Evolutionary conservation across 352 stramenopile species (phyloP).

Genomic region (Globisporangium middletonii): DNA sequence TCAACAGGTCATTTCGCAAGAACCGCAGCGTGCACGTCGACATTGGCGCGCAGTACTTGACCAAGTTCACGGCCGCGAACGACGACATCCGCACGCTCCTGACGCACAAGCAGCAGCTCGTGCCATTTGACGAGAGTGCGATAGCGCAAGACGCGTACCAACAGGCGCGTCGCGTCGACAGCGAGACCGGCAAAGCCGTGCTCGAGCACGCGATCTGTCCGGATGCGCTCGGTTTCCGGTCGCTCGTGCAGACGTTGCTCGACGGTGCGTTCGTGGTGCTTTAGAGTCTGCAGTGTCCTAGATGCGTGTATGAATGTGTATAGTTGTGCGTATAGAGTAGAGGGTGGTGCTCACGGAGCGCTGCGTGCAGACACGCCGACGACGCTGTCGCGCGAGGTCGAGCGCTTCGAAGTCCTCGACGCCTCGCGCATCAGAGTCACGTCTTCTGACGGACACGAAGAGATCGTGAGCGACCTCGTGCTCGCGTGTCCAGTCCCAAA

Average conservation of each 20-base stretch:
- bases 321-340: not conserved
- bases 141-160: constrained; percentile 47
- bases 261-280: constrained; percentile 14
- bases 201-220: constrained; percentile 36
- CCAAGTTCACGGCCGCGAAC: constrained; percentile 35
- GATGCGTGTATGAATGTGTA: too few species aligned
- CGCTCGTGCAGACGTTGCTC: constrained; percentile 48
- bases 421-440: constrained; percentile 39
- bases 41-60: constrained; percentile 69
- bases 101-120: constrained; percentile 22
- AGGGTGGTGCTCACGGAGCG: not conserved
- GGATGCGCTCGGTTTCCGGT: constrained; percentile 40
- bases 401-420: constrained; percentile 52
- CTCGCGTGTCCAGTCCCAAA: constrained; percentile 63
- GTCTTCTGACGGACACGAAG: constrained; percentile 29
- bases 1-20: constrained; percentile 43
- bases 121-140: constrained; percentile 33
- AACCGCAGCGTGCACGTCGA: constrained; percentile 53
- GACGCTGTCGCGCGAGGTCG: constrained; percentile 33
- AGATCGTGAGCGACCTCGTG: constrained; percentile 60
- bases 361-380: constrained; percentile 26
- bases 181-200: constrained; percentile 7
- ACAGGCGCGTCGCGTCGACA: constrained; percentile 9
- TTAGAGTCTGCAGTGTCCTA: not conserved
- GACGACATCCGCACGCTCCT: constrained; percentile 46